Base-by-base conservation (phyloP, 2,329 filamentous ascomycete species). In the Achaetomium macrosporum region DNA sequence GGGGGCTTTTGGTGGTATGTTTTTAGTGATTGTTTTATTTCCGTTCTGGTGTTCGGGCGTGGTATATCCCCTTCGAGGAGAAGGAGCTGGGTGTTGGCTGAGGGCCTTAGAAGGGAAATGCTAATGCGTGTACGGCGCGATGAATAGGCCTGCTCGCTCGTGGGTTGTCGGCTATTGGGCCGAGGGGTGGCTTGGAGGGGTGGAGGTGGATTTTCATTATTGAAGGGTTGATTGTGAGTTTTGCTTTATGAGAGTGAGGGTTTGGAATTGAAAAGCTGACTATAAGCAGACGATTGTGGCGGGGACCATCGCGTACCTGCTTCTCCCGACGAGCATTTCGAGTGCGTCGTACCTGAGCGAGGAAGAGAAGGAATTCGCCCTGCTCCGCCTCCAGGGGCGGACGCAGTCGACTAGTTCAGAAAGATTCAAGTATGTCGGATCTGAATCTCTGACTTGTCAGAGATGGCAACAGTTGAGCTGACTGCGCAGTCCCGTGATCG, bases 171-270 rank as follows among this genome's bases (percentile, higher is more conserved):
- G 56, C 44, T 1, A 58, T 59, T 39, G 56, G 57, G 5, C 33
- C 48, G 7, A 31, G 56, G 2, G 57, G 71, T 0, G 84, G 84
- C 2, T 73, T 84, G 17, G 72, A 76, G 1, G 85, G 82, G 6
- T 90, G 87, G 87, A 75, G 85, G 17, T 90, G 83, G 83, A 83
- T 86, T 50, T 76, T 86, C 69, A 78, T 80, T 42, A 63, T 80
- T n/a, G 68, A 71, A 47, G 69, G 69, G 17, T 63, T 69, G 17
- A 66, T 52, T 36, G 43, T 52, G 43, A 36, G 50, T 52, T 15
- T 35, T 20, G 1, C 12, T 45, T 45, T 5, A 2, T 30, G 37
- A 35, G 11, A n/a, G 12, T 4, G 33, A 3, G 10, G 5, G 10
- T 15, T 4, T 15, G 3, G 33, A 35, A 15, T 12, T 12, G 33